Conservation (phyloP, 305 asterid genomes). For the Rubia tinctorum region DNA sequence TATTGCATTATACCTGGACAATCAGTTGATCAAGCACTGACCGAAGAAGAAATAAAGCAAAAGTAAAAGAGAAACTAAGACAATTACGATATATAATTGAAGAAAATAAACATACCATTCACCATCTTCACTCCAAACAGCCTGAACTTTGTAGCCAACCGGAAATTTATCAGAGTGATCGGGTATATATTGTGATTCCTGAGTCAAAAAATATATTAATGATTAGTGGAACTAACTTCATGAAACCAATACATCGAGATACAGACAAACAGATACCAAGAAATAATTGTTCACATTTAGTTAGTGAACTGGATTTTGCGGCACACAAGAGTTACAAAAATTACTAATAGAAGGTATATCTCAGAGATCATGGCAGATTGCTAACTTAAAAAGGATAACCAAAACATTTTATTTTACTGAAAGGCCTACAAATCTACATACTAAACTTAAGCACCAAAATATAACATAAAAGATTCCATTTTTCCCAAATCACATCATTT, state of each 20-base stretch:
- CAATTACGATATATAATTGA: constrained; percentile 7
- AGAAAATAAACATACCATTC: constrained; percentile 59
- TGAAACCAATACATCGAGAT: background rate
- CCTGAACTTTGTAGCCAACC: constrained; percentile 91
- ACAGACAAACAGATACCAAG: background rate
- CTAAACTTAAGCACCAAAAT: background rate
- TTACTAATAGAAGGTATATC: background rate
- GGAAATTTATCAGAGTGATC: constrained; percentile 48
- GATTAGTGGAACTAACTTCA: background rate
- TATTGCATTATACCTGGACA: constrained; percentile 84
- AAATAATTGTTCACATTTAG: background rate
- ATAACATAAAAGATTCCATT: background rate
- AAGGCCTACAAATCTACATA: background rate
- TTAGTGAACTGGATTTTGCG: background rate
- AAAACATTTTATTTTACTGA: background rate
- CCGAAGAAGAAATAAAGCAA: constrained; percentile 30
- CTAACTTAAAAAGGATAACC: background rate
- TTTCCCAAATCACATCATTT: background rate
- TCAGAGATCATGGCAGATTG: background rate
- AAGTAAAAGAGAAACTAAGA: constrained; percentile 6
- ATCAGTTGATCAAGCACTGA: constrained; percentile 59
- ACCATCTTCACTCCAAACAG: constrained; percentile 98
- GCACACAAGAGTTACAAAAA: background rate
- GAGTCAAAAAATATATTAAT: constrained; percentile 9
- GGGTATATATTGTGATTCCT: constrained; percentile 42